Evolutionary conservation across 768 basidiomycete genomes (phyloP), one percentile per base, ranked within the genome.

Genomic region (Lentinula aciculospora): DNA sequence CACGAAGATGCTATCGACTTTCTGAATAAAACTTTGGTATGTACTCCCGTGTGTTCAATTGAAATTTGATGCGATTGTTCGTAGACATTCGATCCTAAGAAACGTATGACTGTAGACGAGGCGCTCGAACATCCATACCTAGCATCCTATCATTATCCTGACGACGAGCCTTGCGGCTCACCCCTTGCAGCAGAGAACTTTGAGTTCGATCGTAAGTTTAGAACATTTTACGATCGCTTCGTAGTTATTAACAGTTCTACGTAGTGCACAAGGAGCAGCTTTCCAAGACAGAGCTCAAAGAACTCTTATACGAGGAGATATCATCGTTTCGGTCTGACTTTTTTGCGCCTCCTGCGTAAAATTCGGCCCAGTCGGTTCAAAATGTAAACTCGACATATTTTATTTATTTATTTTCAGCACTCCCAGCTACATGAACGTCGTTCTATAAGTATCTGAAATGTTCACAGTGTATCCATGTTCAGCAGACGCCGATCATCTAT

Each of bases 1-100:
- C 94, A 80, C 67, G 84, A 91, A 5, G 70, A 86, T 58, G 94
- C 86, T 15, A 71, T 85, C 15, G 81, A 82, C 61, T 82, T 82
- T 63, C 73, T 96, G 64, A 86, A 88, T 17, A 87, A 85, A 72
- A 93, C 91, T 36, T 72, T 98, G 75, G 89, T 88, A 66, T 49
- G 79, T 70, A 4, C 8, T 7, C 10, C 29, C n/a, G 25, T 23
- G 31, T 2, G 17, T 28, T 36, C 50, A 3, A 2, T n/a, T 34
- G 28, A 5, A 29, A 21, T n/a, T n/a, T 7, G 12, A 32, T 4
- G 23, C 25, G 4, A 1, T 17, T 15, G 23, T 53, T 34, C 42
- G 40, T 63, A 90, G 89, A 96, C 97, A 0, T 99, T 98, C 72
- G 94, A 97, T 72, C 96, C 97, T 23, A 95, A 94, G 78, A 97